Percentiles rank a stretch among this genome's conserved stretches.
Conservation (phyloP, 805 yeast species). For the Ogataea degrootiae region DNA sequence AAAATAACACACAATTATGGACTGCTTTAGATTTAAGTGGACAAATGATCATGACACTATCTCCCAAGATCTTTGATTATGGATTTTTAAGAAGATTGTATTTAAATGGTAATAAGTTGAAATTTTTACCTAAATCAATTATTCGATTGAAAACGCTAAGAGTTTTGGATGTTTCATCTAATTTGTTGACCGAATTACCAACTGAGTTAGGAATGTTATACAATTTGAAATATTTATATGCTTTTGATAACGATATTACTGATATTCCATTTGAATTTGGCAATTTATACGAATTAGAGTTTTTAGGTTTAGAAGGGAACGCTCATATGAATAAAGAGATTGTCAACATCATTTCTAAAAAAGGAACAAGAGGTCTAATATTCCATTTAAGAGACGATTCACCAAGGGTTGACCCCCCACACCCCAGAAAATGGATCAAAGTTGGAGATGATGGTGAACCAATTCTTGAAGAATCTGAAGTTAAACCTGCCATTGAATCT, state of each 20-base stretch:
- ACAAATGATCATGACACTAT: slow-evolving; percentile 68
- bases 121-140: slow-evolving; percentile 61
- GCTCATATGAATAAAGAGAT: slow-evolving; percentile 59
- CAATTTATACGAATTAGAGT: slow-evolving; percentile 73
- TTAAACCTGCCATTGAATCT: slow-evolving; percentile 18
- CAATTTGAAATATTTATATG: slow-evolving; percentile 72
- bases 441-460: slow-evolving; percentile 75
- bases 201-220: slow-evolving; percentile 78
- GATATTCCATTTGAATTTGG: slow-evolving; percentile 84
- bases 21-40: slow-evolving; percentile 90
- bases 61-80: slow-evolving; percentile 75
- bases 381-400: slow-evolving; percentile 77
- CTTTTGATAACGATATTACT: slow-evolving; percentile 80
- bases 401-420: slow-evolving; percentile 60
- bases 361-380: slow-evolving; percentile 81
- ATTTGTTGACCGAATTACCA: slow-evolving; percentile 69
- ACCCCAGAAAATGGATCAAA: slow-evolving; percentile 79
- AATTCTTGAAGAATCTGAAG: slow-evolving; percentile 23
- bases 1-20: slow-evolving; percentile 82
- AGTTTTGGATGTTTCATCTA: slow-evolving; percentile 81
- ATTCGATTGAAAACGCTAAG: slow-evolving; percentile 66
- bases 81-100: slow-evolving; percentile 81
- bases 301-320: slow-evolving; percentile 92
- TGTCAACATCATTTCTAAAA: slow-evolving; percentile 66
- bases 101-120: slow-evolving; percentile 79